Conservation (phyloP, 768 basidiomycete species). For the Mrakia gelida region DNA sequence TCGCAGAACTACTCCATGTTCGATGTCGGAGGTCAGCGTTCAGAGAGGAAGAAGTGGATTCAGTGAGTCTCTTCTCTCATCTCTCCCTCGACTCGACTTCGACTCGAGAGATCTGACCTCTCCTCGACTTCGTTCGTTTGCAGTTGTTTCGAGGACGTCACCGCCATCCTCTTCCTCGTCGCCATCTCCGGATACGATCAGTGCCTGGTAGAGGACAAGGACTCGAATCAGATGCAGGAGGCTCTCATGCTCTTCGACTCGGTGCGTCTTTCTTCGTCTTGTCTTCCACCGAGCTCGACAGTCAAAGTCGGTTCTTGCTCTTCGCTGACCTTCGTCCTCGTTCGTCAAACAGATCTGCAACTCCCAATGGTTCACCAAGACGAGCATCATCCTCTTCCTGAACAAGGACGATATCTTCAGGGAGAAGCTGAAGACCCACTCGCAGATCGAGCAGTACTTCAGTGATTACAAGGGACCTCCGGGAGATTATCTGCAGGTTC, state of each 20-base stretch:
- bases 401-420: slow-evolving; percentile 89
- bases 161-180: slow-evolving; percentile 84
- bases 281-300: too few species aligned
- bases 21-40: slow-evolving; percentile 84
- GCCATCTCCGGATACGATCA: slow-evolving; percentile 73
- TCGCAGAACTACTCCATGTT: slow-evolving; percentile 81
- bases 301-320: too few species aligned
- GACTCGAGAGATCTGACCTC: background rate
- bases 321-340: background rate
- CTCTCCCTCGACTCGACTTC: background rate
- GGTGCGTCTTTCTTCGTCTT: background rate
- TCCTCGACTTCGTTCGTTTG: background rate
- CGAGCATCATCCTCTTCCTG: slow-evolving; percentile 75
- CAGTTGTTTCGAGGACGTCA: slow-evolving; percentile 83
- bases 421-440: slow-evolving; percentile 65
- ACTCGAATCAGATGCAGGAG: slow-evolving; percentile 50
- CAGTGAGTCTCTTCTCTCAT: slow-evolving; percentile 46
- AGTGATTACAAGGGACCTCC: slow-evolving; percentile 81
- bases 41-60: slow-evolving; percentile 88
- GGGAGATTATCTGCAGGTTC: slow-evolving; percentile 52
- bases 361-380: slow-evolving; percentile 28
- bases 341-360: slow-evolving; percentile 6
- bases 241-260: slow-evolving; percentile 34
- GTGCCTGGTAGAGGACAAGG: slow-evolving; percentile 85
- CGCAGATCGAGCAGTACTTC: slow-evolving; percentile 84